These are phyloP conservation scores for Litsea cubeba DNA, from an alignment of 164 flowering plant species.

Conservation along the genomic window DNA sequence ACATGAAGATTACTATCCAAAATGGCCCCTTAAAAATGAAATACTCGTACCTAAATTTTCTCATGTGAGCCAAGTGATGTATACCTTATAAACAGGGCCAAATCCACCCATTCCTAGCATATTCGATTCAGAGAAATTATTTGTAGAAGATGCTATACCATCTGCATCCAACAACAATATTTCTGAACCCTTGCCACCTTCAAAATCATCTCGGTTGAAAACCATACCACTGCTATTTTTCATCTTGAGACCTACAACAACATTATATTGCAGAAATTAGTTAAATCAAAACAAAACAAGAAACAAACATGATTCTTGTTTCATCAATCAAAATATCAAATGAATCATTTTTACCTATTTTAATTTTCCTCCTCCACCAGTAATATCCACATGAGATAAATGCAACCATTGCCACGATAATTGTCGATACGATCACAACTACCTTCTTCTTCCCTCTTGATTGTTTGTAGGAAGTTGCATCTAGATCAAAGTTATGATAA, in stretches of 20 bases:
- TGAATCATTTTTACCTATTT: slow-evolving; percentile 7
- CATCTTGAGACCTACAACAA: slow-evolving; percentile 12
- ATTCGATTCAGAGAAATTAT: slow-evolving; percentile 6
- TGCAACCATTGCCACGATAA: slow-evolving; percentile 2
- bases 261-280: slow-evolving; percentile 8
- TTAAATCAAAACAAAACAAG: not conserved
- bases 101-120: slow-evolving; percentile 13
- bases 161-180: not conserved
- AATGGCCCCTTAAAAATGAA: not conserved
- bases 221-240: not conserved
- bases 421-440: too few species aligned
- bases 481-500: too few species aligned
- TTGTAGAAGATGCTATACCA: slow-evolving; percentile 1
- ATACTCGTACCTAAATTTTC: too few species aligned
- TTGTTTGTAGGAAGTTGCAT: too few species aligned
- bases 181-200: not conserved
- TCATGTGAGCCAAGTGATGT: too few species aligned
- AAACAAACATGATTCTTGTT: slow-evolving; percentile 1
- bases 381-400: slow-evolving; percentile 27
- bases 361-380: not conserved
- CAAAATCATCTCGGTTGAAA: slow-evolving; percentile 18
- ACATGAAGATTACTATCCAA: not conserved
- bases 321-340: not conserved
- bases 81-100: not conserved
- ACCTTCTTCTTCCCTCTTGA: too few species aligned